These are phyloP conservation scores for Astrothelium subdiscretum DNA, from an alignment of 495 filamentous ascomycete species.

Conservation along the genomic window DNA sequence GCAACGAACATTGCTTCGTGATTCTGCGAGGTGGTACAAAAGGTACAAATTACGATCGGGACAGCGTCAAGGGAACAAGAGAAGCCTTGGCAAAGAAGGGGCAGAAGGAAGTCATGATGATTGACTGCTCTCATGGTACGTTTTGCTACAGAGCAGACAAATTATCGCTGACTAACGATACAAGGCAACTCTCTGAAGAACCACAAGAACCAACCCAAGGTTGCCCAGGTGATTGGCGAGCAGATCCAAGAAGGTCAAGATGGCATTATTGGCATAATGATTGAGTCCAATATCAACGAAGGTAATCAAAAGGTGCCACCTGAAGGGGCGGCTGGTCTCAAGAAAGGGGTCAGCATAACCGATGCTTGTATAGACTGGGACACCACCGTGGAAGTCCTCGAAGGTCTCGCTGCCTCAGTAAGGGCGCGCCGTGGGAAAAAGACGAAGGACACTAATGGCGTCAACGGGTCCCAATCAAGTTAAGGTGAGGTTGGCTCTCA, in stretches of 20 bases:
- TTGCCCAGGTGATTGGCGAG: constrained; percentile 68
- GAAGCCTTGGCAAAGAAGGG: constrained; percentile 75
- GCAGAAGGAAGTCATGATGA: constrained; percentile 84
- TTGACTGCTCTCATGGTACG: constrained; percentile 90
- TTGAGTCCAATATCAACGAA: constrained; percentile 95
- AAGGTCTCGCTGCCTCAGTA: constrained; percentile 77
- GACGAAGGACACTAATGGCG: constrained; percentile 8
- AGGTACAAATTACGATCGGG: constrained; percentile 91
- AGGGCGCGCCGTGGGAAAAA: constrained; percentile 49
- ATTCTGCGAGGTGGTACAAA: constrained; percentile 83
- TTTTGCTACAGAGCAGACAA: constrained; percentile 3
- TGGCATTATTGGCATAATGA: constrained; percentile 92
- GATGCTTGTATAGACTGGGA: constrained; percentile 98
- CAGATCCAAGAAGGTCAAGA: constrained; percentile 81
- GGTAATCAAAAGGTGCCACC: constrained; percentile 84
- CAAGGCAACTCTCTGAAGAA: constrained; percentile 63
- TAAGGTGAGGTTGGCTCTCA: neutral
- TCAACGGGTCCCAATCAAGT: constrained; percentile 14
- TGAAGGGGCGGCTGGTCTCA: constrained; percentile 55
- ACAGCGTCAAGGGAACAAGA: constrained; percentile 64
- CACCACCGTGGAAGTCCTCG: constrained; percentile 69
- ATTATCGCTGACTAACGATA: neutral
- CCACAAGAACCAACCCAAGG: constrained; percentile 83
- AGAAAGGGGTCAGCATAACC: constrained; percentile 92
- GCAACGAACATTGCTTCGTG: constrained; percentile 95